Evolutionary conservation across 768 basidiomycete genomes (phyloP), one percentile per base, ranked within the genome.

Genomic region (Leccinellum albellum): DNA sequence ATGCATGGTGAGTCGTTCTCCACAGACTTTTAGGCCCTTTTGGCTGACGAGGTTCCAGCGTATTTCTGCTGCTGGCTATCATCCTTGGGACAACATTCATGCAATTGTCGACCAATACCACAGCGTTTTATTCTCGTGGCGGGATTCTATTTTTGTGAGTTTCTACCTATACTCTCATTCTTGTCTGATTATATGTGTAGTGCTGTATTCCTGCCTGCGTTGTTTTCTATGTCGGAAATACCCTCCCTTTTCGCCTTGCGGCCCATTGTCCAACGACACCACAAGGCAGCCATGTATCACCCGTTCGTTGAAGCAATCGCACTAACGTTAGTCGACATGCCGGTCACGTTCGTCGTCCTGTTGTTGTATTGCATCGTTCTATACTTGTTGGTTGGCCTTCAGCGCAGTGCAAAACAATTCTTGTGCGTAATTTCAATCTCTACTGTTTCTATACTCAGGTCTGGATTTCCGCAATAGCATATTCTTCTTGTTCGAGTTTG

Each of bases 81-180:
- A 68, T 70, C 26, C 35, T 71, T n/a, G 70, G 68, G 47, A 77
- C 75, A 17, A 74, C 80, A 33, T 83, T 81, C 72, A 76, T 76
- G 57, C 64, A 74, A n/a, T 61, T 80, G 31, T 66, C 75, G 0
- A 65, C 73, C 17, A 71, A 64, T 31, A 81, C 82, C 6, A 56
- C 62, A 0, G 58, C 52, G 6, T 73, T 48, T 40, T 72, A 55
- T n/a, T 85, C 87, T 33, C 83, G 91, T 23, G 91, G 91, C n/a
- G 91, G 91, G 66, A 79, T 89, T 32, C 75, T 93, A 14, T 92
- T 91, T 80, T 90, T 93, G 81, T 87, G 61, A 31, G 82, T 76
- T n/a, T 4, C 35, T 20, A 0, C 37, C 0, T 2, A 0, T 24
- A 23, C 1, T 35, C 13, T 23, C 0, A 7, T 44, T n/a, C 8